A percentile compares a stretch with the other conserved stretches of the same genome.
Evolutionary conservation across 208 protist genomes (phyloP).

Genomic region (Trichomonas vaginalis): DNA sequence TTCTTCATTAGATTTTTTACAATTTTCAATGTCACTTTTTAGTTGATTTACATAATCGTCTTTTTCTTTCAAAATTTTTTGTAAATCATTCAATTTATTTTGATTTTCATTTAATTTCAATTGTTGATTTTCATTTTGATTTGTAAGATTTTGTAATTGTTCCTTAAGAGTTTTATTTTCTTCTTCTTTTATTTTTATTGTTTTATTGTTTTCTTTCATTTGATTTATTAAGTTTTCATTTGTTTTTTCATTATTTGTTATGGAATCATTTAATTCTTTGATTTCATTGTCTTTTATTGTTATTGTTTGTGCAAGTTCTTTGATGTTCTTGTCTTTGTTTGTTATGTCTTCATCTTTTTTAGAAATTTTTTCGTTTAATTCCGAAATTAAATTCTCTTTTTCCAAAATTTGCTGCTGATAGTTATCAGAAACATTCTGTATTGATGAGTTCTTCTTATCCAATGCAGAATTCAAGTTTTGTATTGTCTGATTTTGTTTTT

Average conservation of each 20-base stretch:
- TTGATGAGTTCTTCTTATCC: not conserved
- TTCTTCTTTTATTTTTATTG: not conserved
- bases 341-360: not conserved
- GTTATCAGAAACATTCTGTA: not conserved
- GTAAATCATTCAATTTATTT: no score
- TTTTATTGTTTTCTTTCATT: not conserved
- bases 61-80: not conserved
- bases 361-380: not conserved
- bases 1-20: not conserved
- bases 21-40: not conserved
- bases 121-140: no score
- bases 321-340: not conserved
- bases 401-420: not conserved
- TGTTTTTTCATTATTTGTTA: not conserved
- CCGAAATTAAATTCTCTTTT: not conserved
- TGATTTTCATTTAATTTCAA: no score
- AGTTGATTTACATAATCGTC: not conserved
- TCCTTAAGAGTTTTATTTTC: not conserved
- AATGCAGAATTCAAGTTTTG: not conserved
- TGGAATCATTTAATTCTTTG: not conserved
- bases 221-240: not conserved
- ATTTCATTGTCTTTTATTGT: not conserved
- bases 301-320: not conserved
- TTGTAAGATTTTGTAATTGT: no score
- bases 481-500: not conserved